Base-by-base conservation (phyloP, 2,329 filamentous ascomycete genomes). In the Colletotrichum sp. region DNA sequence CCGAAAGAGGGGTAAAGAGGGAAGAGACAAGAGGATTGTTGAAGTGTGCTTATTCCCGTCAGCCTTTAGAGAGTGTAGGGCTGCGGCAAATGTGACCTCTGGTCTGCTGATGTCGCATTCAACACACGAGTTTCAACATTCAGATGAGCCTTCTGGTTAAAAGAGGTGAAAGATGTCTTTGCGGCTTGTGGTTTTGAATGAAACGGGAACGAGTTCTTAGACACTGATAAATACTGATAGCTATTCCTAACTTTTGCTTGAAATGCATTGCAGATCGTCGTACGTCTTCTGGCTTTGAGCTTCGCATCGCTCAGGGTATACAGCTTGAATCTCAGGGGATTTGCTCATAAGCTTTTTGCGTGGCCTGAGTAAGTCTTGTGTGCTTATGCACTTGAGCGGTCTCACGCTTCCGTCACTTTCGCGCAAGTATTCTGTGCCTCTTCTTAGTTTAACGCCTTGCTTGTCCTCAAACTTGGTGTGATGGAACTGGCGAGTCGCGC, bases 241-340 rank as follows among this genome's bases (percentile, higher is more conserved):
- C 3, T 13, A n/a, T 22, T 22, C 4, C 12, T 52, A 3, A 3
- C 10, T 12, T 8, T 13, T 22, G n/a, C 12, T 52, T 25, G 0
- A 13, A 8, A 52, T 22, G n/a, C n/a, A 8, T 52, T 22, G n/a
- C 0, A 18, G 39, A 8, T 9, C n/a, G 18, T 48, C 5, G 8
- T 22, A 43, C 4, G n/a, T 10, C 39, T 48, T n/a, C 39, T 48
- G 0, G 16, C 36, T 28, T 28, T 43, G 36, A 48, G 39, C 18
- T 7, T n/a, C 9, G 9, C 39, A n/a, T 2, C 10, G 10, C 18
- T 12, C 1, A 0, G 9, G 3, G 18, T 2, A 2, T 1, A n/a
- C 9, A 48, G 18, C 39, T 48, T 6, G 9, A 9, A 4, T 3
- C 39, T 48, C 2, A 48, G 18, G 12, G 18, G 18, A 36, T n/a